Base-by-base conservation (phyloP, 2,329 filamentous ascomycete species). In the Pestalotiopsis sp. region DNA sequence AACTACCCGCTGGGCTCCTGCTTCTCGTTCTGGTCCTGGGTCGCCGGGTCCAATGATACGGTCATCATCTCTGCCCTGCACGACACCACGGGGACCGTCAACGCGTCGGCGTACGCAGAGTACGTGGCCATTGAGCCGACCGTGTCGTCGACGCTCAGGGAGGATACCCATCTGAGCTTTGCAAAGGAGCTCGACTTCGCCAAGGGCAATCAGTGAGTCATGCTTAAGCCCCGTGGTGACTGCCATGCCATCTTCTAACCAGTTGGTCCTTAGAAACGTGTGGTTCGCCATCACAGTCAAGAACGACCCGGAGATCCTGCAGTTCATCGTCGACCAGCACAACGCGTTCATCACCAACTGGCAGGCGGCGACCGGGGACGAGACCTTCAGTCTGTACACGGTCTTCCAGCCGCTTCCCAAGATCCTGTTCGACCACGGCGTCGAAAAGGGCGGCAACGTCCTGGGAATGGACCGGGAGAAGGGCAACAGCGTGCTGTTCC, bases 371-470 rank as follows among this genome's bases (percentile, higher is more conserved):
- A 62, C 59, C 7, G n/a, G 59, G 6, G 59, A 62, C 23, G 59
- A 41, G 5, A 38, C 59, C 4, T 62, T 62, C 14, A 62, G 59
- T 2, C 59, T 62, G 12, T 62, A 62, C 5, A 62, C 59, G 14
- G 73, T 78, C 9, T 78, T 81, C 66, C 80, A 82, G 71, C 76
- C 81, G 39, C 75, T 84, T 23, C 79, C 82, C 14, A 77, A 78
- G 23, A 72, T 80, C 4, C 78, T 79, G 69, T 76, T 74, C 61
- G 71, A 76, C 61, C 73, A 80, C 20, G 79, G 79, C 38, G 69
- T 69, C 3, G 76, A 76, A 41, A 79, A 76, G 64, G 80, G 82
- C 67, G 81, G 80, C 52, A 82, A 81, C 69, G 78, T 84, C 65
- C 75, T 84, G 31, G 79, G 79, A 6, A 73, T 84, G 11, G 77